These are phyloP conservation scores for Calocybe cyanea DNA, from an alignment of 768 basidiomycete species.

Conservation along the genomic window DNA sequence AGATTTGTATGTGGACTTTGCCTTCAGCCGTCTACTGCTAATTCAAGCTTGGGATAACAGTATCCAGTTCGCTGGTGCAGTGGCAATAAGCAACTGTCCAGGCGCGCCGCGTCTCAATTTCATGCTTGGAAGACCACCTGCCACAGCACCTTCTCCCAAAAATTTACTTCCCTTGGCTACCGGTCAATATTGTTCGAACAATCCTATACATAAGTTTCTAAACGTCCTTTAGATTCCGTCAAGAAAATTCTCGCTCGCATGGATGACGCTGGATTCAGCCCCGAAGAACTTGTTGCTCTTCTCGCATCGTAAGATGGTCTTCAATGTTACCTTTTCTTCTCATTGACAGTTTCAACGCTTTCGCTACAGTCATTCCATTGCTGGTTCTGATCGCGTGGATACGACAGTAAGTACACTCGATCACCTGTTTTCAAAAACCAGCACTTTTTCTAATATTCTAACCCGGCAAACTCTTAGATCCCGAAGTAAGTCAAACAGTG, in stretches of 20 bases:
- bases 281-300: constrained; percentile 33
- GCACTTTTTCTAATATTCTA: constrained; percentile 3
- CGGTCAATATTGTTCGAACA: constrained; percentile 12
- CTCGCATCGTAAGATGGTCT: constrained; percentile 28
- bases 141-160: constrained; percentile 28
- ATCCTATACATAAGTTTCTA: neutral
- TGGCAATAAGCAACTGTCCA: constrained; percentile 37
- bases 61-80: constrained; percentile 46
- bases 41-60: constrained; percentile 14
- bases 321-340: neutral
- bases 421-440: too few species aligned
- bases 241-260: constrained; percentile 29
- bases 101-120: constrained; percentile 40
- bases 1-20: constrained; percentile 36
- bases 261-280: constrained; percentile 30
- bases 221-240: constrained; percentile 26
- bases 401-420: constrained; percentile 12
- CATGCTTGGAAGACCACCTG: constrained; percentile 32
- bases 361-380: constrained; percentile 20
- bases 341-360: neutral
- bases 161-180: constrained; percentile 25
- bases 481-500: constrained; percentile 15
- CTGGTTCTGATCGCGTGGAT: constrained; percentile 31
- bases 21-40: neutral
- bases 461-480: constrained; percentile 5